A percentile compares a stretch with the other conserved stretches of the same genome.
phyloP scores from a whole-genome alignment of 2,329 filamentous ascomycete species.

The Golovinomyces cichoracearum region DNA sequence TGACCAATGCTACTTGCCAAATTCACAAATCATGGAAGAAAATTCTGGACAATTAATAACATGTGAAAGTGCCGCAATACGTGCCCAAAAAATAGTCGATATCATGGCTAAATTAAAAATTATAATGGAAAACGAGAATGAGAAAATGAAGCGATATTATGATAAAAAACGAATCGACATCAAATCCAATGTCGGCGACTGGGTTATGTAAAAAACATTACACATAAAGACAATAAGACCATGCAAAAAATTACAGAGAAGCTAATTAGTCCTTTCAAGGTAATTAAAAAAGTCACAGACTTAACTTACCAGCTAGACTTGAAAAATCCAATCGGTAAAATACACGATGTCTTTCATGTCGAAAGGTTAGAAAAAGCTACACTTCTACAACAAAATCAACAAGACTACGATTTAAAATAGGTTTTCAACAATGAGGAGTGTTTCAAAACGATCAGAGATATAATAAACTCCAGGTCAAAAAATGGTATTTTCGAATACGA shows the following conservation, averaged over 20 bases:
- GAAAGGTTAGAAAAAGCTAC: neutral
- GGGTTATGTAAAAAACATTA: neutral
- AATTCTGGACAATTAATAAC: neutral
- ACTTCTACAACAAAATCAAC: neutral
- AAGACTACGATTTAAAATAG: neutral
- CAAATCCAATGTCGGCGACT: neutral
- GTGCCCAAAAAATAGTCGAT: neutral
- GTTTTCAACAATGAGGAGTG: neutral
- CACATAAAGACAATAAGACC: neutral
- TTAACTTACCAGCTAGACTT: too few relatives aligned
- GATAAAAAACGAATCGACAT: neutral
- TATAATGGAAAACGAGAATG: neutral
- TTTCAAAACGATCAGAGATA: neutral
- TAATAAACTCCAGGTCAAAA: neutral
- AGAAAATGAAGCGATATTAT: neutral
- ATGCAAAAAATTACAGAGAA: neutral
- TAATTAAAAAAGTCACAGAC: neutral
- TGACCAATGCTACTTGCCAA: neutral
- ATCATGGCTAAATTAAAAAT: neutral
- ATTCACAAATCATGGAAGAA: neutral
- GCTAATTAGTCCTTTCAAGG: neutral
- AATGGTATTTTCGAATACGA: neutral
- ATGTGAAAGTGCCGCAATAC: neutral
- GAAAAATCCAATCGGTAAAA: too few relatives aligned
- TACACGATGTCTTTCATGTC: conserved; percentile 2